Evolutionary conservation across 2,329 filamentous ascomycete species (phyloP).

Genomic region (Ophiocordyceps camponoti-rufipedis): DNA sequence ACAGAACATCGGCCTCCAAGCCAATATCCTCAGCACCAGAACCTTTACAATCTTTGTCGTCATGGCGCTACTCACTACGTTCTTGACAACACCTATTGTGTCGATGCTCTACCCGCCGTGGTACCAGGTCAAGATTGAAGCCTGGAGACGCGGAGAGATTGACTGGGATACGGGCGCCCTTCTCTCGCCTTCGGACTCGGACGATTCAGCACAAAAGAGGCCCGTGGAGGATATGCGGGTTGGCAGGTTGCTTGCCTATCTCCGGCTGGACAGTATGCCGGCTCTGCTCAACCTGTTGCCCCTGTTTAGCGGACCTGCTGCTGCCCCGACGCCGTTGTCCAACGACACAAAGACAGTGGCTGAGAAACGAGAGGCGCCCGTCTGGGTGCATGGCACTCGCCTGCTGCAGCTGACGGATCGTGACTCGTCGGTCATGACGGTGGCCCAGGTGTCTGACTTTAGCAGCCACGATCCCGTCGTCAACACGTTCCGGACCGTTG

Average conservation of each 20-base stretch:
- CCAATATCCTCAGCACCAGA: constrained; percentile 57
- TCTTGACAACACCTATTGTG: constrained; percentile 63
- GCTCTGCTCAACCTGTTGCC: constrained; percentile 69
- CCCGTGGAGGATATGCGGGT: constrained; percentile 15
- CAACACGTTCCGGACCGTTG: constrained; percentile 80
- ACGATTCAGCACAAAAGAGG: constrained; percentile 2
- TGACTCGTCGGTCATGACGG: constrained; percentile 88
- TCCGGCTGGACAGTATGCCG: constrained; percentile 70
- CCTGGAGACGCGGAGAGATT: constrained; percentile 63
- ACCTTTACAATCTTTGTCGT: constrained; percentile 92
- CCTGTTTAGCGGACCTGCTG: constrained; percentile 41
- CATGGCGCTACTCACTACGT: constrained; percentile 79
- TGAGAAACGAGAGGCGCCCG: not conserved
- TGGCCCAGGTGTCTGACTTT: constrained; percentile 63
- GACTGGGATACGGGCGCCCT: constrained; percentile 46
- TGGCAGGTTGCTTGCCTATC: constrained; percentile 56
- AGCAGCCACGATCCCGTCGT: constrained; percentile 64
- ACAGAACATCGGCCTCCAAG: constrained; percentile 59
- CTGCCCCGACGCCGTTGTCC: constrained; percentile 8
- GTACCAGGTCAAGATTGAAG: constrained; percentile 33
- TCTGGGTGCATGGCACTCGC: constrained; percentile 70
- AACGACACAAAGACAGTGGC: constrained; percentile 1
- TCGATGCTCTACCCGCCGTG: constrained; percentile 53
- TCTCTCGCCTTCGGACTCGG: constrained; percentile 3
- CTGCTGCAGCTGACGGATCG: constrained; percentile 78